Conservation (phyloP, 2,329 filamentous ascomycete species). For the Albophoma yamanashiensis region DNA sequence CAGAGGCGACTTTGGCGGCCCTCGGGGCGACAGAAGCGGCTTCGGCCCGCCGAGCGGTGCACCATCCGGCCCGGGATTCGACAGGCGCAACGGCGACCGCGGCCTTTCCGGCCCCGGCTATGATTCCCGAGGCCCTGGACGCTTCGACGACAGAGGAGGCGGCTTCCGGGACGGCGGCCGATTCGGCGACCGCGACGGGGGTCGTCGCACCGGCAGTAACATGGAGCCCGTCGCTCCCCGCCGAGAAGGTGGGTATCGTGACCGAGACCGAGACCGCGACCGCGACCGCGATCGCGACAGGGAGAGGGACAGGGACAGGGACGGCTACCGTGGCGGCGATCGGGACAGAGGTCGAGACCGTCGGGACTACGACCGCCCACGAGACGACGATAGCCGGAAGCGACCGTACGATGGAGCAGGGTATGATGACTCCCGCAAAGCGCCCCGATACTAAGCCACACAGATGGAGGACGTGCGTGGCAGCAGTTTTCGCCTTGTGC, state of each 20-base stretch:
- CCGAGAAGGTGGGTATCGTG: conserved; percentile 46
- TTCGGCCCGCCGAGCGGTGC: conserved; percentile 44
- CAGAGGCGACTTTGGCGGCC: conserved; percentile 28
- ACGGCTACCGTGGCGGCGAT: conserved; percentile 18
- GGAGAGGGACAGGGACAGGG: conserved; percentile 26
- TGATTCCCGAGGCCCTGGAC: conserved; percentile 43
- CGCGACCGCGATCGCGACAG: conserved; percentile 40
- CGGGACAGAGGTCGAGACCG: conserved; percentile 15
- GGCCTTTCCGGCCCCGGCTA: conserved; percentile 39
- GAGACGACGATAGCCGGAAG: conserved; percentile 51
- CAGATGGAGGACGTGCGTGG: not conserved
- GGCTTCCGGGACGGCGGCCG: conserved; percentile 38
- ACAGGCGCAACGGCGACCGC: conserved; percentile 31
- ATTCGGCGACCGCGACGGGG: conserved; percentile 16
- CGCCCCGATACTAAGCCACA: conserved; percentile 47
- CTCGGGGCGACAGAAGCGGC: conserved; percentile 31
- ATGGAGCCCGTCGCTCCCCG: conserved; percentile 72
- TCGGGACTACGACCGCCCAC: conserved; percentile 39
- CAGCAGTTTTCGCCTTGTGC: not conserved
- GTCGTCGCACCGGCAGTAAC: conserved; percentile 60
- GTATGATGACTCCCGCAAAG: conserved; percentile 66
- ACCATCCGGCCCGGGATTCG: conserved; percentile 48
- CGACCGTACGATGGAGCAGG: conserved; percentile 67
- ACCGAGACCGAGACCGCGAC: conserved; percentile 37
- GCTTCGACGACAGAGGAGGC: conserved; percentile 48